Conservation (phyloP, 768 basidiomycete genomes). For the Tulasnella sp. region DNA sequence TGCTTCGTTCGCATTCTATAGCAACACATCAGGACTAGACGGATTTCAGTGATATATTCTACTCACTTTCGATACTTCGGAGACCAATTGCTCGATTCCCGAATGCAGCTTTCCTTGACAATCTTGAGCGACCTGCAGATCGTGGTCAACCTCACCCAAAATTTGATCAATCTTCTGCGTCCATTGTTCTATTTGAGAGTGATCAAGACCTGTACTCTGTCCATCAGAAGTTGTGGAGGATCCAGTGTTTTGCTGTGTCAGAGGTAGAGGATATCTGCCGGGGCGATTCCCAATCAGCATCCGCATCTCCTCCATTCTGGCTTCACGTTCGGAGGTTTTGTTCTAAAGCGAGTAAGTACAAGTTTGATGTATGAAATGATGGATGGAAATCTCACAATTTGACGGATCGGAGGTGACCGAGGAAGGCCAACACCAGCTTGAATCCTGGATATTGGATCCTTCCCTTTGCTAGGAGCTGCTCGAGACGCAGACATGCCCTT, state of each 20-base stretch:
- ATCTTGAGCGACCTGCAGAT: conserved; percentile 40
- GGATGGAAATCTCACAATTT: conserved; percentile 23
- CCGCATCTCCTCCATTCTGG: conserved; percentile 74
- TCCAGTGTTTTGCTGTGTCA: neutral
- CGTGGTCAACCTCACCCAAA: conserved; percentile 48
- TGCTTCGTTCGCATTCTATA: conserved; percentile 52
- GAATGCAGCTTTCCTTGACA: neutral
- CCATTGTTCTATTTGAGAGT: conserved; percentile 33
- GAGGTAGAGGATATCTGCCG: neutral
- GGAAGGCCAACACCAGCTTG: conserved; percentile 19
- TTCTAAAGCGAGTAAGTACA: conserved; percentile 33
- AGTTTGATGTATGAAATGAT: conserved; percentile 23
- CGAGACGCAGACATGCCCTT: conserved; percentile 8
- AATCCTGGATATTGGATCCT: conserved; percentile 9
- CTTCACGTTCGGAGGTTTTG: conserved; percentile 58
- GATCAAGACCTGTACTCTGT: conserved; percentile 42
- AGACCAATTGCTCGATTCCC: neutral
- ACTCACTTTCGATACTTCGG: conserved; percentile 3
- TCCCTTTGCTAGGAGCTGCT: neutral
- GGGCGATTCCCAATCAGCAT: conserved; percentile 39
- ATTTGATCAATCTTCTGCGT: conserved; percentile 40
- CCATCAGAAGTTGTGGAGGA: too few relatives aligned
- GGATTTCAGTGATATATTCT: too few relatives aligned
- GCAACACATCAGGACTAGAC: too few relatives aligned
- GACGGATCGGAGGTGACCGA: conserved; percentile 25